Percentiles rank a stretch among this genome's conserved stretches.
Evolutionary conservation across 169 alveolate genomes (phyloP).

Genomic region (Eimeria falciformis): DNA sequence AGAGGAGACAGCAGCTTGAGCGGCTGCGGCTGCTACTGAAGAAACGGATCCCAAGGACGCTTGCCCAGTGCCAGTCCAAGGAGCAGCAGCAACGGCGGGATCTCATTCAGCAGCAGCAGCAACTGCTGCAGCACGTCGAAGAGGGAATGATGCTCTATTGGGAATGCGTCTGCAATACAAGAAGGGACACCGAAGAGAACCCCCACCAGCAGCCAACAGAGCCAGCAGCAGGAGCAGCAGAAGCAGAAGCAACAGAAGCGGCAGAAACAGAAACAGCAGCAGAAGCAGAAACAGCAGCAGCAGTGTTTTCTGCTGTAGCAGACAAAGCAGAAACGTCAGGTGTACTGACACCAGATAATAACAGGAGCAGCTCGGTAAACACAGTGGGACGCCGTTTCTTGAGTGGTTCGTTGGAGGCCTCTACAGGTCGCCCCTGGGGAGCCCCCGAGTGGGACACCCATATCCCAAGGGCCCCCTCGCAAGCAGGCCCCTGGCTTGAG

Average conservation of each 20-base stretch:
- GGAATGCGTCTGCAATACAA: background rate
- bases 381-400: background rate
- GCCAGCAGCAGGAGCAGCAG: constrained; percentile 11
- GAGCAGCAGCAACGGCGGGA: constrained; percentile 10
- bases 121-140: constrained; percentile 49
- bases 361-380: background rate
- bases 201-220: background rate
- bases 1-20: background rate
- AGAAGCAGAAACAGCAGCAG: background rate
- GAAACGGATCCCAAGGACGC: background rate
- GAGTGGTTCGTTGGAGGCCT: background rate
- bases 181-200: too few species aligned
- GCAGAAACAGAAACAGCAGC: constrained; percentile 29
- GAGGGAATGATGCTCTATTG: constrained; percentile 2
- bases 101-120: constrained; percentile 47
- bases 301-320: background rate
- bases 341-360: constrained; percentile 9
- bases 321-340: background rate
- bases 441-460: background rate
- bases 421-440: background rate
- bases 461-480: constrained; percentile 1
- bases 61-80: background rate
- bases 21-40: constrained; percentile 40
- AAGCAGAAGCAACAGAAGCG: background rate
- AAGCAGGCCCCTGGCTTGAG: constrained; percentile 2